These are phyloP conservation scores for Kwoniella heveanensis DNA, from an alignment of 768 basidiomycete genomes.

Conservation along the genomic window DNA sequence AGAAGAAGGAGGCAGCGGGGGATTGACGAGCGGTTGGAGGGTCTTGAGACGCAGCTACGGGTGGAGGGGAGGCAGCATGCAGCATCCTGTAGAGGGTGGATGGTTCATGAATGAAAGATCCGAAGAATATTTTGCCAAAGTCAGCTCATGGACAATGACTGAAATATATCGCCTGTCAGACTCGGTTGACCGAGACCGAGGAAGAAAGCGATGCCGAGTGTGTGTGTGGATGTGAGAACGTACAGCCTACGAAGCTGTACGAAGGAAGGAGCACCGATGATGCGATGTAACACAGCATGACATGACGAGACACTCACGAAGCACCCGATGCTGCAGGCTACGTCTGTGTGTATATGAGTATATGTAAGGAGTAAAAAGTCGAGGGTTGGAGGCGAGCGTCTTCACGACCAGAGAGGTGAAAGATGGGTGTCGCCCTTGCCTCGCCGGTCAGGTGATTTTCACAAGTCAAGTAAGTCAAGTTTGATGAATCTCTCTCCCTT, in stretches of 20 bases:
- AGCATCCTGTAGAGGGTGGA: conserved; percentile 26
- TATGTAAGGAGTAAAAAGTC: background rate
- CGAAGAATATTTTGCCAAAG: too few species aligned
- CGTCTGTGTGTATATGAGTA: background rate
- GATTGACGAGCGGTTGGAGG: conserved; percentile 13
- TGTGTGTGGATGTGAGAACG: too few species aligned
- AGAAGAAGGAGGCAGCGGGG: conserved; percentile 22
- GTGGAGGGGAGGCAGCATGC: conserved; percentile 27
- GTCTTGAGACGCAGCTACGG: conserved; percentile 1
- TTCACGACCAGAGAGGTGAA: too few species aligned
- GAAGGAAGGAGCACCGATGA: too few species aligned
- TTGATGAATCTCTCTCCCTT: too few species aligned
- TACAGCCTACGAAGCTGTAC: too few species aligned
- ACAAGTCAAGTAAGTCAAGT: too few species aligned
- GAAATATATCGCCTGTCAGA: too few species aligned
- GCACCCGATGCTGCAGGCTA: conserved; percentile 24
- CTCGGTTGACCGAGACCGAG: too few species aligned
- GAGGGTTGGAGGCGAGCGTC: background rate
- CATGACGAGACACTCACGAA: conserved; percentile 21
- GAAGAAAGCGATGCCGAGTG: too few species aligned
- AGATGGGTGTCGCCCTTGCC: background rate
- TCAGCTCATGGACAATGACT: too few species aligned
- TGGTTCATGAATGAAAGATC: background rate
- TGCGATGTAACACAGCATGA: background rate
- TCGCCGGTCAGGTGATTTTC: background rate